Evolutionary conservation across 805 yeast species (phyloP).

Genomic region (Myxozyma kluyveri): DNA sequence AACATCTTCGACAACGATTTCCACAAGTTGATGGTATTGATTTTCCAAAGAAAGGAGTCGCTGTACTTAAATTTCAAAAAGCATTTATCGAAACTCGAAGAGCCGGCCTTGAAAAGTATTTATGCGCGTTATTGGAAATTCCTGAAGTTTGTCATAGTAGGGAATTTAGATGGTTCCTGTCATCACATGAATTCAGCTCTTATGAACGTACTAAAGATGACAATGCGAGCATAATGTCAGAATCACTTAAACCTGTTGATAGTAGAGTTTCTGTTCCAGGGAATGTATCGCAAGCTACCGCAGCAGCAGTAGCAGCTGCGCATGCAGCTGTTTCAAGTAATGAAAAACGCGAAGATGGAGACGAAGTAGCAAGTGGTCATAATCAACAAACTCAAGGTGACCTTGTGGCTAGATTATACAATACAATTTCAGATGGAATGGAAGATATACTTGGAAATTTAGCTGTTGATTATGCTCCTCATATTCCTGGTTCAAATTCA

Average conservation of each 20-base stretch:
- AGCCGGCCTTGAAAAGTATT: slow-evolving; percentile 57
- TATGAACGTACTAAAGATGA: not conserved
- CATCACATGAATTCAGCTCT: slow-evolving; percentile 43
- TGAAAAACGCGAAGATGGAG: not conserved
- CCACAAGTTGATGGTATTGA: slow-evolving; percentile 49
- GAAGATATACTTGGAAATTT: slow-evolving; percentile 27
- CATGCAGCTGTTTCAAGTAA: not conserved
- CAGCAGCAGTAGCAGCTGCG: slow-evolving; percentile 17
- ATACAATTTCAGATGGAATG: slow-evolving; percentile 25
- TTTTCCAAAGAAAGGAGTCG: slow-evolving; percentile 50
- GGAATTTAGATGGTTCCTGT: slow-evolving; percentile 71
- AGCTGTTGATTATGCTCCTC: slow-evolving; percentile 27
- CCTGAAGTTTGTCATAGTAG: slow-evolving; percentile 72
- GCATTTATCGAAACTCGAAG: slow-evolving; percentile 64
- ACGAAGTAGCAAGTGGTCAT: too few relatives aligned
- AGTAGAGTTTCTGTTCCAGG: not conserved
- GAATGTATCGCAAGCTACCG: slow-evolving; percentile 5
- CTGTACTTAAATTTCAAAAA: slow-evolving; percentile 69
- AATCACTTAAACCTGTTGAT: not conserved
- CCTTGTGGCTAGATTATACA: slow-evolving; percentile 20
- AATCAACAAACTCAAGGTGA: slow-evolving; percentile 9
- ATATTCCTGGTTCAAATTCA: slow-evolving; percentile 8
- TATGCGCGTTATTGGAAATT: slow-evolving; percentile 54
- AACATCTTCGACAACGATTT: slow-evolving; percentile 55
- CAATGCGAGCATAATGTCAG: not conserved